These are phyloP conservation scores for Podospora didyma DNA, from an alignment of 495 filamentous ascomycete genomes.

Conservation along the genomic window DNA sequence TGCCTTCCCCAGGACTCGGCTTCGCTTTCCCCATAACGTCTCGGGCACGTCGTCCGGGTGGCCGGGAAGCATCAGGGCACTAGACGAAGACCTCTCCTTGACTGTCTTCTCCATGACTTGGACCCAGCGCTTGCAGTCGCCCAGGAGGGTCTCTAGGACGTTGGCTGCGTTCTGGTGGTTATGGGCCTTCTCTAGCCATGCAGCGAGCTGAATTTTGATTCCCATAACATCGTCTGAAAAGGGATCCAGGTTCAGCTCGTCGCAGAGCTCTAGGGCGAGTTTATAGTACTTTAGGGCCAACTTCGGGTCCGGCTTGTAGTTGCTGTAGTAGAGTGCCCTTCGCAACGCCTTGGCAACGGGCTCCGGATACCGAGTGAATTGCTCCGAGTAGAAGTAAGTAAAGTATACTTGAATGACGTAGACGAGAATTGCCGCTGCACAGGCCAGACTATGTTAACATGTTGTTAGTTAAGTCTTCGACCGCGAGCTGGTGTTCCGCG, in stretches of 20 bases:
- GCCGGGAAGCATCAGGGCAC: constrained; percentile 9
- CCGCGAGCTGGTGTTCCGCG: background rate
- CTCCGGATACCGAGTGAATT: constrained; percentile 66
- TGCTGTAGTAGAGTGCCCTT: constrained; percentile 81
- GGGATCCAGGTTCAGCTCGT: constrained; percentile 72
- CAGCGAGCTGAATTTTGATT: constrained; percentile 75
- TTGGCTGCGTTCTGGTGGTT: constrained; percentile 62
- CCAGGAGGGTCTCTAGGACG: constrained; percentile 65
- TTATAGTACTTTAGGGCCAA: constrained; percentile 78
- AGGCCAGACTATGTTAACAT: constrained; percentile 26
- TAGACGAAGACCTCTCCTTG: constrained; percentile 43
- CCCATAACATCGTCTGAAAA: constrained; percentile 88
- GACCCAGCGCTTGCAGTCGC: constrained; percentile 59
- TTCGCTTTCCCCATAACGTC: constrained; percentile 59
- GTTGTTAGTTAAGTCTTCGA: background rate
- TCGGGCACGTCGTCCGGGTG: constrained; percentile 18
- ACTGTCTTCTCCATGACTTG: constrained; percentile 52
- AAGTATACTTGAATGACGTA: constrained; percentile 63
- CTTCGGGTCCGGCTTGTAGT: constrained; percentile 64
- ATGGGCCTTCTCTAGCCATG: constrained; percentile 70
- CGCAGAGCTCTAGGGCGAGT: constrained; percentile 64
- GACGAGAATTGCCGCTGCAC: constrained; percentile 48
- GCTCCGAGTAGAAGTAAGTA: constrained; percentile 56
- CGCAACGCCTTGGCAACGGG: constrained; percentile 76
- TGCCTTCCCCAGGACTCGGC: constrained; percentile 64